phyloP scores from a whole-genome alignment of 352 stramenopile genomes.

The Phytophthora agathidicida region DNA sequence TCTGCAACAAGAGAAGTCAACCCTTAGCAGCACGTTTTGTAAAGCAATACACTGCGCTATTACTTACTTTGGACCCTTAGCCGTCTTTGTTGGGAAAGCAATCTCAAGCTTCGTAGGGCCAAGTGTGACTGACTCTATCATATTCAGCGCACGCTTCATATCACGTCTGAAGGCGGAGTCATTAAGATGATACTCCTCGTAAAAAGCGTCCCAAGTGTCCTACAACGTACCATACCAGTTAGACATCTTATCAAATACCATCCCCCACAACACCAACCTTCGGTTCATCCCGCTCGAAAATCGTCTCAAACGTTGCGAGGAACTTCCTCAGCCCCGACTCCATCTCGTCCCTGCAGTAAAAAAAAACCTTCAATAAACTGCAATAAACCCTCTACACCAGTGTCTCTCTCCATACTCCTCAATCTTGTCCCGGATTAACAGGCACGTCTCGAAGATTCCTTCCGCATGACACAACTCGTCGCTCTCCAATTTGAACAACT shows the following conservation, averaged over 20 bases:
- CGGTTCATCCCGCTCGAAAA: slow-evolving; percentile 69
- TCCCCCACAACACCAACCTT: slow-evolving; percentile 45
- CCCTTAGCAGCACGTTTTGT: not conserved
- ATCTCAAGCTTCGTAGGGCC: slow-evolving; percentile 64
- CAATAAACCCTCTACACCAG: not conserved
- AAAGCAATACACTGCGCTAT: not conserved
- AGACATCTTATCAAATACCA: not conserved
- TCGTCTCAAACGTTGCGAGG: slow-evolving; percentile 45
- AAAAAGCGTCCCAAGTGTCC: slow-evolving; percentile 63
- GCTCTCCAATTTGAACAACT: slow-evolving; percentile 76
- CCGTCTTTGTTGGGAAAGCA: slow-evolving; percentile 29
- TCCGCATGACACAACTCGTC: slow-evolving; percentile 67
- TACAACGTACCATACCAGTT: slow-evolving; percentile 15
- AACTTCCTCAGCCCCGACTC: slow-evolving; percentile 48
- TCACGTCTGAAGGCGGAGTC: slow-evolving; percentile 66
- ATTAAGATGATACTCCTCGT: slow-evolving; percentile 42
- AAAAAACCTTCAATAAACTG: not conserved
- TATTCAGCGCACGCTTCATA: slow-evolving; percentile 61
- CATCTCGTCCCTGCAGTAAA: slow-evolving; percentile 17
- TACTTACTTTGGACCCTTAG: slow-evolving; percentile 12
- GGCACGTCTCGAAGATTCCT: slow-evolving; percentile 58
- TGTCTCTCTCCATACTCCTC: slow-evolving; percentile 38
- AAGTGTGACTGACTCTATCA: slow-evolving; percentile 56
- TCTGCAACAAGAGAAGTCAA: slow-evolving; percentile 7
- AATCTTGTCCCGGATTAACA: slow-evolving; percentile 51